Base-by-base conservation (phyloP, 2,329 filamentous ascomycete genomes). In the Fusarium agapanthi region DNA sequence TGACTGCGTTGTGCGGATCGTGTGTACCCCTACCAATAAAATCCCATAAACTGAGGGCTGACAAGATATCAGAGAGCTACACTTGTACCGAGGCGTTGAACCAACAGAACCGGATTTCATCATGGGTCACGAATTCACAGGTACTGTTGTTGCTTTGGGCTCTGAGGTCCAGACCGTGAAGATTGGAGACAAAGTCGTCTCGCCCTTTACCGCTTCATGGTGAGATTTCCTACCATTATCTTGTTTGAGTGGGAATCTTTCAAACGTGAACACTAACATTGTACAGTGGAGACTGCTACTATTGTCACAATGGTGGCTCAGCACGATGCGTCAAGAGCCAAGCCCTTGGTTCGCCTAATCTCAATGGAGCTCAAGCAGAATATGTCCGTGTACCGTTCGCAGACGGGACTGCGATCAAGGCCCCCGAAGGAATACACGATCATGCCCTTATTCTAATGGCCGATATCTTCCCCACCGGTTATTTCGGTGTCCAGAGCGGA, bases 1-100 rank as follows among this genome's bases (percentile, higher is more conserved):
- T 93, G 76, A 93, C 94, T n/a, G 95, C 93, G 13, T 86, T 98
- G 32, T 98, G 95, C 80, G 95, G 95, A 79, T 95, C 92, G 93
- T 95, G 26, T 11, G 28, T 67, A 37, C 9, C 38, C 5, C 20
- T 24, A 3, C 16, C 5, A 20, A 37, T 18, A 26, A 13, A 16
- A 13, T 13, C n/a, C n/a, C 34, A 37, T 28, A 3, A 6, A 7
- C 8, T 30, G 37, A 61, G 22, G 8, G 47, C 32, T 64, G 22
- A 34, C n/a, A 44, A 34, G 14, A 12, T 7, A 8, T 7, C 3
- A 95, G 93, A 77, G 95, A 97, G 79, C 86, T 97, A n/a, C 95
- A 97, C 81, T 90, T 93, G 58, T 97, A 91, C 83, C 92, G 95
- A 47, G 95, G 95, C 38, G 91, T 94, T 75, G 90, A 97, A 79